Percentiles rank a stretch among this genome's conserved stretches.
phyloP scores from a whole-genome alignment of 2,329 filamentous ascomycete species.

The Tricladium varicosporioides region DNA sequence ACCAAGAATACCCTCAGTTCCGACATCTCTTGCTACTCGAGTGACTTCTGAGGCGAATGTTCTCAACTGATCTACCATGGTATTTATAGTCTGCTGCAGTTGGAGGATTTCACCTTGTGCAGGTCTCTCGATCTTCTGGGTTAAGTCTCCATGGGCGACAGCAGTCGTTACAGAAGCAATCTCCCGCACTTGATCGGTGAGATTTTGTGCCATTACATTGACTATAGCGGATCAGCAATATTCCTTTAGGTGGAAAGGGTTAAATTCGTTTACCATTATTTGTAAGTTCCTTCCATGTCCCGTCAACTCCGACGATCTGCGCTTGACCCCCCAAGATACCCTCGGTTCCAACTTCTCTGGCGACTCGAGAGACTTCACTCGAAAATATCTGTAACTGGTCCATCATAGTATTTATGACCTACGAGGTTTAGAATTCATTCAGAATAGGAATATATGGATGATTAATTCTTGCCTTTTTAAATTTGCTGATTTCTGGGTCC shows the following conservation, averaged over 20 bases:
- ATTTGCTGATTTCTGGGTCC: conserved; percentile 96
- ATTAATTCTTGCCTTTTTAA: conserved; percentile 72
- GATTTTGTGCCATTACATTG: conserved; percentile 80
- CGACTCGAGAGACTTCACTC: conserved; percentile 91
- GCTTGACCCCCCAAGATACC: conserved; percentile 92
- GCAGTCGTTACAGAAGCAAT: conserved; percentile 83
- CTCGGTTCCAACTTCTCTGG: conserved; percentile 93
- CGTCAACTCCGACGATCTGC: conserved; percentile 88
- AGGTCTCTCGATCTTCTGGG: conserved; percentile 79
- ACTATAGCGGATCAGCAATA: conserved; percentile 44
- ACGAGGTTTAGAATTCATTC: background rate
- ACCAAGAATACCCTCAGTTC: conserved; percentile 78
- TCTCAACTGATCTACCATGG: conserved; percentile 82
- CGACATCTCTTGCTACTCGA: conserved; percentile 78
- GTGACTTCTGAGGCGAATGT: conserved; percentile 84
- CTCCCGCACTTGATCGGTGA: conserved; percentile 81
- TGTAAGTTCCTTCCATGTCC: conserved; percentile 96
- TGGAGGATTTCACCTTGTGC: conserved; percentile 80
- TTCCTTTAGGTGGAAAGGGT: background rate
- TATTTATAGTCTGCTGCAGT: conserved; percentile 83
- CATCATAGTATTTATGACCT: conserved; percentile 93
- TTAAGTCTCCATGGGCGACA: conserved; percentile 78
- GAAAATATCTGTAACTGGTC: conserved; percentile 96
- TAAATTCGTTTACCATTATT: conserved; percentile 61
- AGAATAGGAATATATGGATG: background rate